Evolutionary conservation across 371 early-diverging fungal genomes (phyloP), one percentile per base, ranked within the genome.

Genomic region (Mucor velutinosus): DNA sequence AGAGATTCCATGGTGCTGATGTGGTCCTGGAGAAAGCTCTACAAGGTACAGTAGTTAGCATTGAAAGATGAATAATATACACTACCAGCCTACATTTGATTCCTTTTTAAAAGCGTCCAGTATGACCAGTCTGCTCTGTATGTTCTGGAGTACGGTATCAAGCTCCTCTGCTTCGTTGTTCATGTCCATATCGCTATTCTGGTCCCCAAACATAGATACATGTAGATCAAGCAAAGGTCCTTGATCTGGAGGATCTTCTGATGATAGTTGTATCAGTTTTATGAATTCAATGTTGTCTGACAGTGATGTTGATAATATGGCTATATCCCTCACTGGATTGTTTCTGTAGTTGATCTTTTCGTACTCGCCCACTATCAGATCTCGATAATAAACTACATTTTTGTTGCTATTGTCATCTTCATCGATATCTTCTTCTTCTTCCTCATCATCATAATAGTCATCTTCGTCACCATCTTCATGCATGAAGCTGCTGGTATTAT

Each of bases 211-310:
- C 37, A 82, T 55, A 0, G 76, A 79, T 4, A 82, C 78, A 51
- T 76, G 76, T 5, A 82, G 41, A 67, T 82, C 79, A 6, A 82
- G 39, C 15, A 82, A 55, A 7, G 69, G 73, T 0, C 76, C 75
- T 55, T 56, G 57, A 10, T 58, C 25, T 37, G 32, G 25, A 12
- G 41, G 45, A n/a, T 43, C 55, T 35, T 56, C 53, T 8, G 17
- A 55, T 11, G 61, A 30, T 33, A 67, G 21, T 19, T 67, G 71
- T 11, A 62, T 55, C 39, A 67, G 51, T 19, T 71, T 73, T 37
- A 30, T 73, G 39, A 73, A 66, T 29, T 73, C 69, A 14, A 63
- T 60, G 25, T 61, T 65, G 25, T 73, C 69, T 15, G 66, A 39
- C 2, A 10, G 17, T 11, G 60, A 32, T 2, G 59, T 58, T 1